Evolutionary conservation across 306 rosid species (phyloP).

Genomic region (Fragaria vesca): DNA sequence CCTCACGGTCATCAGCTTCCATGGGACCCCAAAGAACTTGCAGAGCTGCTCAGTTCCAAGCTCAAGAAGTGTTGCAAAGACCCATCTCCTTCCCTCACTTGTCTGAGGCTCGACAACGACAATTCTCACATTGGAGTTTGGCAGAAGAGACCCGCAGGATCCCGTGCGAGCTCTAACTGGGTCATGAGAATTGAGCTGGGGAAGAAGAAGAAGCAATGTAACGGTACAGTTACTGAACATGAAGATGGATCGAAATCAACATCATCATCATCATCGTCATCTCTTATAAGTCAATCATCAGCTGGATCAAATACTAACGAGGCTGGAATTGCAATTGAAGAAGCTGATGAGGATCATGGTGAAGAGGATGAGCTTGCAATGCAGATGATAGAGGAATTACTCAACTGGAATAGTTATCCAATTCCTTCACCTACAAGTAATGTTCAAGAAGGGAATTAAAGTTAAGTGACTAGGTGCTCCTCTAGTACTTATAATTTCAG

Average conservation of each 20-base stretch:
- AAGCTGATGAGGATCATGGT: background rate
- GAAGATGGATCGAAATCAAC: background rate
- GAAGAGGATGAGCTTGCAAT: constrained; percentile 81
- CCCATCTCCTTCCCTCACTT: constrained; percentile 91
- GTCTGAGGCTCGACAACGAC: constrained; percentile 85
- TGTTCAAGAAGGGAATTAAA: constrained; percentile 1
- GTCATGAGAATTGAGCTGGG: constrained; percentile 94
- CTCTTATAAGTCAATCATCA: background rate
- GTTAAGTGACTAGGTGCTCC: background rate
- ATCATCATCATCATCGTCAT: background rate
- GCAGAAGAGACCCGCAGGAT: constrained; percentile 81
- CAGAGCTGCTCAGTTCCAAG: constrained; percentile 85
- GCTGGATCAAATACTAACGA: background rate
- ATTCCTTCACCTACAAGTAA: constrained; percentile 34
- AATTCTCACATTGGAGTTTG: constrained; percentile 95
- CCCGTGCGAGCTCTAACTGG: constrained; percentile 78
- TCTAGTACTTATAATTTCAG: constrained; percentile 8
- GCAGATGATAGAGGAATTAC: constrained; percentile 97
- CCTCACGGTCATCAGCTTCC: constrained; percentile 26
- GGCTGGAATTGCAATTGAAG: constrained; percentile 1
- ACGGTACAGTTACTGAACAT: background rate
- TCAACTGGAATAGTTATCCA: constrained; percentile 64
- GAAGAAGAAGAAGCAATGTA: constrained; percentile 32
- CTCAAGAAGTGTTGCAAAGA: constrained; percentile 80
- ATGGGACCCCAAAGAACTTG: constrained; percentile 72